Evolutionary conservation across 257 asterid genomes (phyloP), one percentile per base, ranked within the genome.

Genomic region (Scutellaria galericulata): DNA sequence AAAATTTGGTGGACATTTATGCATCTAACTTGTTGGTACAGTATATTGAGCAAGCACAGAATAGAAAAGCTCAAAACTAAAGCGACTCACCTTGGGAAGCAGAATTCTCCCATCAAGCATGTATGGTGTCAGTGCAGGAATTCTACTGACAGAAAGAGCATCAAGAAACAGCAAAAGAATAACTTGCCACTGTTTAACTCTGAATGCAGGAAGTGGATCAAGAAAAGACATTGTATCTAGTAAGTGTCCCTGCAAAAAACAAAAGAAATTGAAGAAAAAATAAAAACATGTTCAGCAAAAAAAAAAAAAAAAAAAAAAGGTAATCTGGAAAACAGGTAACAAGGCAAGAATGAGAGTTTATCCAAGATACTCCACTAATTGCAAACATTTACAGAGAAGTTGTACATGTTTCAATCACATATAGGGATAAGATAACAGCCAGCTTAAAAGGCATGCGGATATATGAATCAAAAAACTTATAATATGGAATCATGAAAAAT

Each of bases 111-210:
- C 72, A 54, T 78, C 85, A 51, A 79, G 77, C 91, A 87, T 79
- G 81, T 80, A 78, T 39, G 84, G 76, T 24, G 89, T 57, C 53
- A 92, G 90, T 42, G 90, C 60, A 64, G 97, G 86, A 75, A 92
- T 83, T 76, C 91, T 83, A 79, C 81, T 82, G 65, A 95, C 87
- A 60, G 98, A 95, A 59, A 95, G 93, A 70, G 99, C 96, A 74
- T 95, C 97, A 15, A 95, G 87, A 76, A 92, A 90, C 85, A 95
- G 76, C 70, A 92, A 84, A 71, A 75, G 81, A 47, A 88, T 63
- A 60, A 85, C 85, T 64, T 92, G 97, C 98, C 97, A 92, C 82
- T 92, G 98, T 77, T 86, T 92, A 86, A 83, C 86, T 76, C 88
- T 84, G 77, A 95, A 82, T 59, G 96, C 74, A 67, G 98, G 99